Conservation (phyloP, 805 yeast genomes). For the Myxozyma melibiosi region DNA sequence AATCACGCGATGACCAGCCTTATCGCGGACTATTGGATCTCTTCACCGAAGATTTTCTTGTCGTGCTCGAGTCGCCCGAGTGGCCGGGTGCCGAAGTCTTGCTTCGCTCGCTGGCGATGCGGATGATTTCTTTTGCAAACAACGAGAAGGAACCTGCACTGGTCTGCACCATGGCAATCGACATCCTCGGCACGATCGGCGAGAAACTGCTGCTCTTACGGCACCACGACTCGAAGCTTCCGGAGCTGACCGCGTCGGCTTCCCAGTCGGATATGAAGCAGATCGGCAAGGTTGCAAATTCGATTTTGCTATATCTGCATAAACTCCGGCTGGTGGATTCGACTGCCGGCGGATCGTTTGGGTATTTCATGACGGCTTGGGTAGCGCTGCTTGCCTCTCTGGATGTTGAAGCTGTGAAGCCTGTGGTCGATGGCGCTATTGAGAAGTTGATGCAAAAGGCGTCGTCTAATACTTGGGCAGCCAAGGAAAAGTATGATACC, state of each 20-base stretch:
- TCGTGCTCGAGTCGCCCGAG: conserved; percentile 55
- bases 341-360: conserved; percentile 21
- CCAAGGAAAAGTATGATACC: conserved; percentile 19
- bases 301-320: conserved; percentile 30
- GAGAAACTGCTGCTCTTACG: conserved; percentile 44
- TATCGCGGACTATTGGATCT: conserved; percentile 48
- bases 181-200: conserved; percentile 64
- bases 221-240: background rate
- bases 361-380: conserved; percentile 22
- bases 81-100: conserved; percentile 64
- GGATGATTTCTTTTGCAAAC: conserved; percentile 35
- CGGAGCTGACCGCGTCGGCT: background rate
- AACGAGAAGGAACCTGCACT: conserved; percentile 45
- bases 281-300: background rate
- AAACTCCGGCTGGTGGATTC: conserved; percentile 17
- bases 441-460: conserved; percentile 10
- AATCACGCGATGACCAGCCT: conserved; percentile 32
- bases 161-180: conserved; percentile 58
- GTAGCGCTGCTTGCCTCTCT: conserved; percentile 2
- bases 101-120: conserved; percentile 38
- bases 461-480: conserved; percentile 20
- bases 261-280: background rate
- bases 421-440: background rate
- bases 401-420: conserved; percentile 3
- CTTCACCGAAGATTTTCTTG: conserved; percentile 58